Base-by-base conservation (phyloP, 2,329 filamentous ascomycete genomes). In the Cordyceps sp. region DNA sequence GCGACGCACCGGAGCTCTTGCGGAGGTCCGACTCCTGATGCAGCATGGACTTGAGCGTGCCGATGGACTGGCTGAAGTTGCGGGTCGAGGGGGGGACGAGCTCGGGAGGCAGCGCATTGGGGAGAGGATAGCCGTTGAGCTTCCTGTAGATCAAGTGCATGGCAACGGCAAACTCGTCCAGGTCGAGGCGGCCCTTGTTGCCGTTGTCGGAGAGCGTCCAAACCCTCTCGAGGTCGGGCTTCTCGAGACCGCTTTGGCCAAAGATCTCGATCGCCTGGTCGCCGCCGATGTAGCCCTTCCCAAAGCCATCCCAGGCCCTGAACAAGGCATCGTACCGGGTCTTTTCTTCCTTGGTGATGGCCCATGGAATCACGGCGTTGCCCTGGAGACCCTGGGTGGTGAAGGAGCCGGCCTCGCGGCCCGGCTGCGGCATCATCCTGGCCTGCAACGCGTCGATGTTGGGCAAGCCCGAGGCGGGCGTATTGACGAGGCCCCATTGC, bases 101-200 rank as follows among this genome's bases (percentile, higher is more conserved):
- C 61, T 98, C 90, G 1, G 90, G 74, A 8, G 90, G 90, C 10
- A 98, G 66, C 28, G 78, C 77, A 46, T 76, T 81, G 13, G 90
- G 90, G 21, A 96, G 67, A 2, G 88, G 86, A 48, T 96, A 96
- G 23, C 88, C 88, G 46, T 98, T 96, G 33, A 98, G 68, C 52
- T 92, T 93, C 45, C 90, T 73, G 59, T 98, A 98, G 46, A 98
- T 98, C 57, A 98, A 62, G 66, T 98, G 90, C 90, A 98, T 98
- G 9, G 86, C 85, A 32, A 98, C 88, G 8, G 90, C 86, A 49
- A 98, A 98, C 49, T 98, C 90, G 50, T 98, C 90, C 47, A 96
- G 72, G 46, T 98, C 86, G 20, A 98, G 68, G 34, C 86, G 79
- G 14, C 90, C 90, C 53, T 90, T 90, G 55, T 98, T 94, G 40